These are phyloP conservation scores for Rusavskia elegans DNA, from an alignment of 495 filamentous ascomycete species.

Conservation along the genomic window DNA sequence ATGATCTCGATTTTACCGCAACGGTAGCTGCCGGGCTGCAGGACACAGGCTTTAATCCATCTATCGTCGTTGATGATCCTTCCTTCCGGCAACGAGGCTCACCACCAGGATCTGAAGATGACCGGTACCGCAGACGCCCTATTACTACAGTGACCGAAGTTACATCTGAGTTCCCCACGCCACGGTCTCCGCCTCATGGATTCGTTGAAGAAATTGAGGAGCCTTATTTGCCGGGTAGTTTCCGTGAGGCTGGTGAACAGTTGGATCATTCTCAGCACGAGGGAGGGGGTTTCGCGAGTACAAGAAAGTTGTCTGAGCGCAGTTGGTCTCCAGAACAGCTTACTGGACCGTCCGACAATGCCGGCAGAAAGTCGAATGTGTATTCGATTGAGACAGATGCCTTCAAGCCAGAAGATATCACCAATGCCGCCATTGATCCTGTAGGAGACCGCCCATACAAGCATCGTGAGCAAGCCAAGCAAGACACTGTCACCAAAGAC, in stretches of 20 bases:
- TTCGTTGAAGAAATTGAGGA: conserved; percentile 18
- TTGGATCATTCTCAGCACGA: not conserved
- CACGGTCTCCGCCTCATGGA: conserved; percentile 1
- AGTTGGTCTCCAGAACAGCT: not conserved
- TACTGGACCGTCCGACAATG: not conserved
- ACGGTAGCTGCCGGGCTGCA: conserved; percentile 52
- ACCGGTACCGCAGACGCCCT: conserved; percentile 25
- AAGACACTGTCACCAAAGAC: not conserved
- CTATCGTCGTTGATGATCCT: conserved; percentile 51
- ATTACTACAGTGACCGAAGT: conserved; percentile 20
- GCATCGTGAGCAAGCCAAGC: not conserved
- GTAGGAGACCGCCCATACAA: not conserved
- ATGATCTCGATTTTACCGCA: conserved; percentile 54
- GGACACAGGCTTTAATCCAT: conserved; percentile 53
- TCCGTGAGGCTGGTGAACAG: conserved; percentile 16
- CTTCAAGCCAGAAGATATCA: not conserved
- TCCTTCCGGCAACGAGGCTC: conserved; percentile 46
- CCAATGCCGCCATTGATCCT: not conserved
- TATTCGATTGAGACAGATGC: not conserved
- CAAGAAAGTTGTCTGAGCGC: not conserved
- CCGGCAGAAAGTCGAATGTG: not conserved
- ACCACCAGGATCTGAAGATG: conserved; percentile 42
- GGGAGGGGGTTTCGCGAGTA: not conserved
- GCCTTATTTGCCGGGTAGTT: conserved; percentile 25
- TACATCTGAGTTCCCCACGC: not conserved